A percentile compares a stretch with the other conserved stretches of the same genome.
phyloP scores from a whole-genome alignment of 495 filamentous ascomycete species.

The Letharia lupina region DNA sequence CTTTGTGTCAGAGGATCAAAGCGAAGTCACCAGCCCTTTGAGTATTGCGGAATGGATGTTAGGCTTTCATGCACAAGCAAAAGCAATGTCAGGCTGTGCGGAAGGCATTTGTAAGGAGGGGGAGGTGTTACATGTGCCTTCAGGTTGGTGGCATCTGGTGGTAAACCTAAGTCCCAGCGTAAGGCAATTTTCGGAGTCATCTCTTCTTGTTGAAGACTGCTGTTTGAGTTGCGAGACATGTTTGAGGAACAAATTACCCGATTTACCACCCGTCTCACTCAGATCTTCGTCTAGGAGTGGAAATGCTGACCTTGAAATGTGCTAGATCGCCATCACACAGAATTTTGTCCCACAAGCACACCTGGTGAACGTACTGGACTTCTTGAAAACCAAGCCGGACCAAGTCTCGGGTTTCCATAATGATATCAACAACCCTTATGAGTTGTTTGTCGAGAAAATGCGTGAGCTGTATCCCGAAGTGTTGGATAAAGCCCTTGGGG shows the following conservation, averaged over 20 bases:
- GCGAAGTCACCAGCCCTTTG: conserved; percentile 88
- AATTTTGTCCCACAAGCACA: conserved; percentile 86
- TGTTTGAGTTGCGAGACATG: too few relatives aligned
- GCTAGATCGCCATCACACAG: conserved; percentile 74
- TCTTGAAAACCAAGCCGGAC: conserved; percentile 71
- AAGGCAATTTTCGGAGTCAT: too few relatives aligned
- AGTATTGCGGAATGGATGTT: conserved; percentile 96
- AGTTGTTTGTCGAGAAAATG: conserved; percentile 66
- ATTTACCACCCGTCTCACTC: too few relatives aligned
- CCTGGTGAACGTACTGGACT: conserved; percentile 65
- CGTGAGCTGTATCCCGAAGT: conserved; percentile 53
- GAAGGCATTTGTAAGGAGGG: conserved; percentile 84
- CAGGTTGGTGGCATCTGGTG: conserved; percentile 95
- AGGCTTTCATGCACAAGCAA: conserved; percentile 81
- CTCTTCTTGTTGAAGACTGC: too few relatives aligned
- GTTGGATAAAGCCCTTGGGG: conserved; percentile 52
- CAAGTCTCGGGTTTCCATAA: conserved; percentile 81
- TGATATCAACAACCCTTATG: conserved; percentile 64
- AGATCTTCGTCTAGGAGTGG: too few relatives aligned
- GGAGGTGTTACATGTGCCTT: conserved; percentile 88
- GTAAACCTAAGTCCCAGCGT: conserved; percentile 68
- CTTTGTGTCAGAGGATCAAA: conserved; percentile 82
- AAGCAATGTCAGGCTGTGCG: conserved; percentile 64
- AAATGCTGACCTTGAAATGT: too few relatives aligned
- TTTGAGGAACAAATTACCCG: too few relatives aligned